Evolutionary conservation across 495 filamentous ascomycete species (phyloP), one percentile per base, ranked within the genome.

Genomic region (Penicillium nucicola): DNA sequence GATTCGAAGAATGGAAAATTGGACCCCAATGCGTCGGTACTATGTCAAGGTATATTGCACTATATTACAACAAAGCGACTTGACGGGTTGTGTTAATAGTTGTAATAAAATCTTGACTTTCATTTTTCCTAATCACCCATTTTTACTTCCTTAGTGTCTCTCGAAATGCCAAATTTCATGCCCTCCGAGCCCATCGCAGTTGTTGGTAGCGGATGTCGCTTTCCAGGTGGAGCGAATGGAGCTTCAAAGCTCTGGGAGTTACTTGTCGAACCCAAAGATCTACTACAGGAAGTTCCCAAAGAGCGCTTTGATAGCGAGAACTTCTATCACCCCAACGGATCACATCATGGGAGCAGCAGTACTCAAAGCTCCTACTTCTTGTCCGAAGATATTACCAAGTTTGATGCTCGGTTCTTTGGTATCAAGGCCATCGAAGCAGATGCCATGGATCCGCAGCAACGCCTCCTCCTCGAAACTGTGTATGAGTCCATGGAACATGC

Each of bases 401-500:
- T 83, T 35, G 78, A 83, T 17, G 64, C 73, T 10, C 50, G 48
- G 6, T 88, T 87, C 65, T 87, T 88, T 66, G 75, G 74, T 28
- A 81, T 85, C 32, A 78, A 76, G 10, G 70, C 77, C 10, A 62
- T 74, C 41, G 77, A 87, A 66, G 76, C 83, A 31, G 63, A 65
- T 13, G 55, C 67, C 3, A 77, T 80, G 14, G 77, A 79, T 45
- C 77, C 77, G 1, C 74, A 79, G 37, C 76, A 79, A 28, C 63
- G 75, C 3, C 55, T 84, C 11, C 61, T 84, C 4, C 66, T 87
- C 0, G 84, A 87, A 52, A 67, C 68, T 0, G 76, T 78, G 12
- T 87, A 84, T 41, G 83, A 87, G 50, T 71, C 72, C 0, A 52
- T 88, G 1, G 84, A 87, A 50, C 72, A 72, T 34, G 78, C 67